Conservation (phyloP, 2,329 filamentous ascomycete genomes). For the Zopfia rhizophila region DNA sequence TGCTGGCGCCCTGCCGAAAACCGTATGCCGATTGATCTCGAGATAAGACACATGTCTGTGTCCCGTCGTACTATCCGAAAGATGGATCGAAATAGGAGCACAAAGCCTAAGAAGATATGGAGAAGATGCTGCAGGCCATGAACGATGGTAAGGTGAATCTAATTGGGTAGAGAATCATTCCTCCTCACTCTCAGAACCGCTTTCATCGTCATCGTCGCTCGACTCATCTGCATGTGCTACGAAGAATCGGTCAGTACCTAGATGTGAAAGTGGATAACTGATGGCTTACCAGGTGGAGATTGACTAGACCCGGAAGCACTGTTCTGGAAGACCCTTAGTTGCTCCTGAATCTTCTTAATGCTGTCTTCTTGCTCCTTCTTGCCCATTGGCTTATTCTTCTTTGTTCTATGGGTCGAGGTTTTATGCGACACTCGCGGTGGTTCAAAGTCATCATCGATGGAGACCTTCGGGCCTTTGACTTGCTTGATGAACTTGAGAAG, state of each 20-base stretch:
- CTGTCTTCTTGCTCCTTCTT: slow-evolving; percentile 75
- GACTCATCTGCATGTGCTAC: slow-evolving; percentile 54
- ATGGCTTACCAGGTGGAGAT: slow-evolving; percentile 52
- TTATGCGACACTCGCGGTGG: slow-evolving; percentile 51
- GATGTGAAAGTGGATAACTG: slow-evolving; percentile 2
- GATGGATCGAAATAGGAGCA: no score
- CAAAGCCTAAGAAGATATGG: no score
- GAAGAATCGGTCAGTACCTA: slow-evolving; percentile 7
- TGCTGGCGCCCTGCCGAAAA: neutral
- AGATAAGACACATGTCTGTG: no score
- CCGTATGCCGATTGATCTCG: no score
- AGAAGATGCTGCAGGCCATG: no score
- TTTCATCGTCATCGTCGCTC: slow-evolving; percentile 63
- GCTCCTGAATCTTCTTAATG: slow-evolving; percentile 70
- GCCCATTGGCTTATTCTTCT: slow-evolving; percentile 83
- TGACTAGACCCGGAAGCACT: slow-evolving; percentile 57
- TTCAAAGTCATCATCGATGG: slow-evolving; percentile 61
- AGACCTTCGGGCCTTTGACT: slow-evolving; percentile 50
- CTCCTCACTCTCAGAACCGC: slow-evolving; percentile 64
- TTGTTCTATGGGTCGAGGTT: slow-evolving; percentile 63
- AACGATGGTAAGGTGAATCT: no score
- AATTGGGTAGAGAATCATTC: slow-evolving; percentile 47
- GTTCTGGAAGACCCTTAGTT: slow-evolving; percentile 57
- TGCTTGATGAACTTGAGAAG: slow-evolving; percentile 65
- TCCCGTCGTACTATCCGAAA: no score